Base-by-base conservation (phyloP, 1,284 basidiomycete genomes). In the Malassezia caprae region DNA sequence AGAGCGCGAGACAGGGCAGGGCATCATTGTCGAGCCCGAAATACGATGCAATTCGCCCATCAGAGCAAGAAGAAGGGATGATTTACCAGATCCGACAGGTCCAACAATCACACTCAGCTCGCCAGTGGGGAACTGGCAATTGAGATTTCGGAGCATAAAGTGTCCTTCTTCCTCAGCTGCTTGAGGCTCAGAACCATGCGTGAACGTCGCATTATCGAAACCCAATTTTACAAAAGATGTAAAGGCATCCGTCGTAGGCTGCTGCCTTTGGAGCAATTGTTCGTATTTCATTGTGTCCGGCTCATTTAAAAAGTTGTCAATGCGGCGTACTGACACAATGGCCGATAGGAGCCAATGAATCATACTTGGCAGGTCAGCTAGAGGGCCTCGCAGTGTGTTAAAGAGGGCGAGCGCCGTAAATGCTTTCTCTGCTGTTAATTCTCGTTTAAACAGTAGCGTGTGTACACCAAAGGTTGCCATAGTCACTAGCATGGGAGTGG, bases 401-500 rank as follows among this genome's bases (percentile, higher is more conserved):
- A 82, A 81, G 27, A 82, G 73, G 1, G 79, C 76, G n/a, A 81
- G 69, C 0, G 80, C 78, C 6, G 80, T 78, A 60, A 78, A 78
- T 10, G 78, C 78, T n/a, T 72, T 76, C 44, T 77, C 72, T 17
- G 77, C 79, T 0, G 78, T 78, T 8, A 81, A 69, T 26, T 76
- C 68, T 58, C 75, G 62, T 60, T 78, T 76, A 68, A 80, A 75
- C 8, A 80, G 66, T 2, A 77, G 58, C 12, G 80, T 80, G 64
- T 81, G 85, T 31, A 81, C 80, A 7, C 80, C 79, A 68, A 82
- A 87, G 0, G 85, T 85, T 17, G 79, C 78, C 32, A 82, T 67
- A 80, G 86, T 87, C 13, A 82, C 82, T 12, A 78, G 59, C 32
- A 82, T 59, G 4, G 84, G 76, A 0, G 86, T 84, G 32, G 86